phyloP scores from a whole-genome alignment of 2,329 filamentous ascomycete genomes.

The Fusarium virguliforme region DNA sequence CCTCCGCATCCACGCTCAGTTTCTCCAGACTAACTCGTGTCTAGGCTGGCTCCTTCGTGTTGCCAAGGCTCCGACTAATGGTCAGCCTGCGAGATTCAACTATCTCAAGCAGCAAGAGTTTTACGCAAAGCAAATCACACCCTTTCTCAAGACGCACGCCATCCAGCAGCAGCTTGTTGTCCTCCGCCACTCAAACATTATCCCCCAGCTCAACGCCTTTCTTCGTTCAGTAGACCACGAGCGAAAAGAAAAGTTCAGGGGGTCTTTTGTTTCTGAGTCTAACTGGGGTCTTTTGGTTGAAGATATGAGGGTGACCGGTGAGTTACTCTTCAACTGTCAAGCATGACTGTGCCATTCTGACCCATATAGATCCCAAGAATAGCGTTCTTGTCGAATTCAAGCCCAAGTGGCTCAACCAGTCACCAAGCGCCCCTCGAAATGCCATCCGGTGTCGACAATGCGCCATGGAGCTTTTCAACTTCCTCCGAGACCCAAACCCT shows the following conservation, averaged over 20 bases:
- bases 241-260: slow-evolving; percentile 64
- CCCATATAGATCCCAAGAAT: slow-evolving; percentile 49
- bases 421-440: slow-evolving; percentile 76
- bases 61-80: slow-evolving; percentile 56
- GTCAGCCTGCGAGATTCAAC: slow-evolving; percentile 55
- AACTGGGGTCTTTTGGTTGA: slow-evolving; percentile 80
- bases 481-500: slow-evolving; percentile 53
- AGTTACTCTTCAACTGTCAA: slow-evolving; percentile 20
- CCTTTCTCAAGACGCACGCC: slow-evolving; percentile 55
- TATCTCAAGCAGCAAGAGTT: slow-evolving; percentile 59
- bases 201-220: slow-evolving; percentile 67
- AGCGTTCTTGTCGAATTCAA: slow-evolving; percentile 79
- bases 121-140: slow-evolving; percentile 55
- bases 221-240: slow-evolving; percentile 66
- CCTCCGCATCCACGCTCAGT: slow-evolving; percentile 25
- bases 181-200: slow-evolving; percentile 56
- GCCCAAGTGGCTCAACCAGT: slow-evolving; percentile 87
- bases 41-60: slow-evolving; percentile 59
- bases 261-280: slow-evolving; percentile 67
- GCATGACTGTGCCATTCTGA: slow-evolving; percentile 8
- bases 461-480: slow-evolving; percentile 66
- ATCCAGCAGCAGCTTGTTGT: slow-evolving; percentile 59
- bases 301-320: slow-evolving; percentile 72
- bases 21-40: slow-evolving; percentile 38
- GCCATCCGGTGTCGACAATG: slow-evolving; percentile 83